Evolutionary conservation across 106 monocot species (phyloP).

Genomic region (Dendrobium officinale): DNA sequence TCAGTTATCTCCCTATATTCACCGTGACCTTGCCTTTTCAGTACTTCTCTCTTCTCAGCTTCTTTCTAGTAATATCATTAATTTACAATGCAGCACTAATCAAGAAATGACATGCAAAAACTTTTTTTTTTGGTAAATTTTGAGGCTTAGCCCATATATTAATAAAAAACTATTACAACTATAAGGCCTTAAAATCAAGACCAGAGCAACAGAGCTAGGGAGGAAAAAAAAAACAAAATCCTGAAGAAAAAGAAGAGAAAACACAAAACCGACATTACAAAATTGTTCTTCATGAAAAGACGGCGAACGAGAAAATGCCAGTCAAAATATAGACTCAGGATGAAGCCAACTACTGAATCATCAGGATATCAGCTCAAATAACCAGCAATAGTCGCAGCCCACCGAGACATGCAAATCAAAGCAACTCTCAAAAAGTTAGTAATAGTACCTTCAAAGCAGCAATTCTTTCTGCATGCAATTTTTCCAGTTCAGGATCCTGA

Average conservation of each 20-base stretch:
- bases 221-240: too few relatives aligned
- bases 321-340: too few relatives aligned
- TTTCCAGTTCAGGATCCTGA: slow-evolving; percentile 96
- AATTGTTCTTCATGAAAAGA: too few relatives aligned
- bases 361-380: background rate
- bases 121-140: too few relatives aligned
- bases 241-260: too few relatives aligned
- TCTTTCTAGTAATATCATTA: slow-evolving; percentile 53
- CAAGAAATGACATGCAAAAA: too few relatives aligned
- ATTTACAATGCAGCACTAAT: background rate
- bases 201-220: too few relatives aligned
- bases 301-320: too few relatives aligned
- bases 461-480: slow-evolving; percentile 85
- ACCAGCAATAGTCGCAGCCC: background rate
- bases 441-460: slow-evolving; percentile 79
- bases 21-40: slow-evolving; percentile 93
- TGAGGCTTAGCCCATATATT: too few relatives aligned
- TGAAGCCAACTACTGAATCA: slow-evolving; percentile 8
- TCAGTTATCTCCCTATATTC: slow-evolving; percentile 88
- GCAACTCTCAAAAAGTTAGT: background rate
- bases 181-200: too few relatives aligned
- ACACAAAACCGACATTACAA: too few relatives aligned
- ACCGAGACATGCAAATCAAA: background rate
- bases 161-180: too few relatives aligned
- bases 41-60: slow-evolving; percentile 76